phyloP scores from a whole-genome alignment of 2,329 filamentous ascomycete genomes.

The Annulohypoxylon truncatum region DNA sequence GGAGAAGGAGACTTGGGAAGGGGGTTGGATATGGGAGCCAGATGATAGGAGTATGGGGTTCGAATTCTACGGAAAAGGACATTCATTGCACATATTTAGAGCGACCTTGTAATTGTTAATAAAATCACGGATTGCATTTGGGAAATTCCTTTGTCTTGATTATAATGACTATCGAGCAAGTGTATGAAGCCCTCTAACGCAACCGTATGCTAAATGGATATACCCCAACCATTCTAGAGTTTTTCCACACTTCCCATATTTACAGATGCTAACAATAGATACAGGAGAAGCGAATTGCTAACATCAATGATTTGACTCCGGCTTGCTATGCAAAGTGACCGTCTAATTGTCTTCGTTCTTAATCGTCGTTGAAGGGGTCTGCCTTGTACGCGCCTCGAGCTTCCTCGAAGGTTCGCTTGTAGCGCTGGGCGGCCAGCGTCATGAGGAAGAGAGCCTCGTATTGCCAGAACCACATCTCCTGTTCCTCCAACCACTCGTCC shows the following conservation, averaged over 20 bases:
- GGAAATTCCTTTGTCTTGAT: neutral
- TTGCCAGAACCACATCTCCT: conserved; percentile 33
- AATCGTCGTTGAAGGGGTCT: conserved; percentile 27
- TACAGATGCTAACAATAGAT: neutral
- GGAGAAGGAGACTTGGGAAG: neutral
- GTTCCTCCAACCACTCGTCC: conserved; percentile 13
- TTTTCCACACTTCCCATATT: neutral
- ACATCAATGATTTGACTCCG: neutral
- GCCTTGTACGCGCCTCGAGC: conserved; percentile 24
- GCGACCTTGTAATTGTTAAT: conserved; percentile 15
- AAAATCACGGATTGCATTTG: conserved; percentile 10
- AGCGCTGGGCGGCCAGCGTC: neutral
- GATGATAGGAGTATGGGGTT: neutral
- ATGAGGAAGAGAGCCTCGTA: conserved; percentile 27
- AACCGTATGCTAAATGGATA: neutral
- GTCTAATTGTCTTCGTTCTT: neutral
- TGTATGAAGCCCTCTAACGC: neutral
- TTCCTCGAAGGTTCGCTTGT: conserved; percentile 12
- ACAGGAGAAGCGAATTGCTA: neutral
- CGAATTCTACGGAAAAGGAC: neutral
- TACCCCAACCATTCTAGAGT: neutral
- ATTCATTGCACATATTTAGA: neutral
- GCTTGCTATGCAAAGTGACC: neutral
- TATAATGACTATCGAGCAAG: neutral
- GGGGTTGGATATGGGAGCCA: too few species aligned